Base-by-base conservation (phyloP, 495 filamentous ascomycete genomes). In the Mytilinidion resinicola region DNA sequence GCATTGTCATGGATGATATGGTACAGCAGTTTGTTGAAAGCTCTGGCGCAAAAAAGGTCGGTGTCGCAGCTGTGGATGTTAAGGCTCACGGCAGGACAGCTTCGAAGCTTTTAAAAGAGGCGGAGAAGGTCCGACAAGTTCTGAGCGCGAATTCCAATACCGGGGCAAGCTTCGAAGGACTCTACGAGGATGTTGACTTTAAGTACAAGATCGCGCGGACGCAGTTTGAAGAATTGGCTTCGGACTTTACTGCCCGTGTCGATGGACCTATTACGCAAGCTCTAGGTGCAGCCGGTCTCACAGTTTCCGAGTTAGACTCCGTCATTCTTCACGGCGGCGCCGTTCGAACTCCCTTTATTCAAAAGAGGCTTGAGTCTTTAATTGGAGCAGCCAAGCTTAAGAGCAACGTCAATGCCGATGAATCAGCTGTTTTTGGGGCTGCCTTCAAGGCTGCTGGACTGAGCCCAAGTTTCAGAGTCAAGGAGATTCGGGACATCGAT, bases 341-440 rank as follows among this genome's bases (percentile, higher is more conserved):
- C 21, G 83, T 89, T 49, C 84, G 95, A 37, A 97, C 91, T 25
- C 95, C 95, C 6, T 96, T 97, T 59, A 89, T 99, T 7, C 91
- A 96, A 69, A 91, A 84, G 72, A 78, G 87, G 68, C 82, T 99
- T 30, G 93, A 96, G 74, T 83, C 82, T 49, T 69, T 87, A 49
- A 80, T 85, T 33, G 87, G 87, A 9, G 76, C 82, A 6, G 82
- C 85, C 51, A 96, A 96, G 76, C 78, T 99, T 57, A 84, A 89
- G 55, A 85, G 86, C 63, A 97, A 91, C 66, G 95, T 99, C 64
- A 99, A 99, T 73, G 86, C 91, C 30, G 95, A 99, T 70, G 95
- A 99, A 74, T 84, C 95, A 14, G 93, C 95, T 49, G 93, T 96
- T 14, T 95, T 99, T 72, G 95, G 95, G 62, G 95, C 95, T 51